These are phyloP conservation scores for Bauhinia variegata DNA, from an alignment of 306 rosid genomes.

Conservation along the genomic window DNA sequence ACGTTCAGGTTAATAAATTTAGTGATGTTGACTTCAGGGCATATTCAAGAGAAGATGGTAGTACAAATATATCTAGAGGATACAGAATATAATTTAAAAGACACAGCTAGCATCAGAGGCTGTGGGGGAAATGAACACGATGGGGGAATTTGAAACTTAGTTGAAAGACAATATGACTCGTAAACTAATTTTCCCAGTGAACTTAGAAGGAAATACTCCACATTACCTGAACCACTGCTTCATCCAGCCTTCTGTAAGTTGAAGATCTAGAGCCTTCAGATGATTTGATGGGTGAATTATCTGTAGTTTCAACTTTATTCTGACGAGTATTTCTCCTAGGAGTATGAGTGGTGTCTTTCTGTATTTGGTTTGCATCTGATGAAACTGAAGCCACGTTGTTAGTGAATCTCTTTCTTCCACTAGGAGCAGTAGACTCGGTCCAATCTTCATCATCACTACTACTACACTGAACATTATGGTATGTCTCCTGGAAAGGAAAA, in stretches of 20 bases:
- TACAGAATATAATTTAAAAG: not conserved
- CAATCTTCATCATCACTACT: constrained; percentile 88
- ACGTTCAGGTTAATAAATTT: not conserved
- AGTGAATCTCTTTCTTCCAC: constrained; percentile 40
- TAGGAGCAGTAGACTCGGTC: constrained; percentile 44
- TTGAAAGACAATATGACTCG: constrained; percentile 21
- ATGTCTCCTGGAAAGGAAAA: constrained; percentile 67
- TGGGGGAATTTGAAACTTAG: constrained; percentile 26
- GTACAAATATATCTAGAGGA: constrained; percentile 14
- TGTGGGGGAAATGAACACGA: too few relatives aligned
- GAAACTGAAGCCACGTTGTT: constrained; percentile 38
- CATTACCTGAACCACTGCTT: constrained; percentile 75
- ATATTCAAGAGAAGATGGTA: not conserved
- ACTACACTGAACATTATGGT: constrained; percentile 54
- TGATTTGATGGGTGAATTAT: constrained; percentile 46
- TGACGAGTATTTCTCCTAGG: constrained; percentile 47
- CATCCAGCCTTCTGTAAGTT: constrained; percentile 64
- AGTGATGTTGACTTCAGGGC: not conserved
- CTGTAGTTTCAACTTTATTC: constrained; percentile 46
- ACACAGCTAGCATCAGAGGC: too few relatives aligned
- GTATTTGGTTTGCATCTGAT: constrained; percentile 45
- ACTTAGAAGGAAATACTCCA: constrained; percentile 27
- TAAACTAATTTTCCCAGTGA: constrained; percentile 23
- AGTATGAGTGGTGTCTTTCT: constrained; percentile 33
- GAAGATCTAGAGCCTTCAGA: constrained; percentile 56